Base-by-base conservation (phyloP, 345 rosid species). In the Bretschneidera sinensis region DNA sequence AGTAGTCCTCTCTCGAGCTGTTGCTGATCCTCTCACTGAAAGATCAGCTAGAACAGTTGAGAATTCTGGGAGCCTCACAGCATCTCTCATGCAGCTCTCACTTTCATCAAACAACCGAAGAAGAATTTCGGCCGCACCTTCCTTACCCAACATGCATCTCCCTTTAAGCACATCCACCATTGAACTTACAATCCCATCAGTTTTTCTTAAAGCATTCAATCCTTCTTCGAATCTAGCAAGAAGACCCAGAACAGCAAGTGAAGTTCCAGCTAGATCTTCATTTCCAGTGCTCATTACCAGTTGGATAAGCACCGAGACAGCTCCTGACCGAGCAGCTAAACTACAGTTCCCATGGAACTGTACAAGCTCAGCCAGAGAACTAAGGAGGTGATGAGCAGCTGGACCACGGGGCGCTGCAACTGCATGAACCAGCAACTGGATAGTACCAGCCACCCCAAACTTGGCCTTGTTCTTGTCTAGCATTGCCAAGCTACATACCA, bases 341-440 rank as follows among this genome's bases (percentile, higher is more conserved):
- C 81, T 80, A 71, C 86, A 85, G 67, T 83, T 85, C 18, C 91
- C 84, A 17, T 83, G 91, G 63, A 83, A 83, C 62, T 77, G 86
- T 33, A 80, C 84, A 0, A 85, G 79, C 71, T 85, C 88, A 0
- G 83, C 78, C 47, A 83, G 67, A 2, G 84, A 75, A 35, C 82
- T 76, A 2, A 82, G 79, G 50, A 82, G 64, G 65, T 79, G 83
- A 49, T 77, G 84, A 7, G 78, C 43, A 0, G 77, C 74, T 16
- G 59, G 60, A n/a, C 49, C 39, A 0, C 54, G 24, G 0, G 76
- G 61, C 18, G 61, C 71, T 0, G 78, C 74, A 33, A 83, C 43
- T 0, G 68, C 72, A 52, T 65, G 52, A 17, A 81, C 64, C 4
- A 85, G 63, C 14, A 71, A 50, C 28, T 74, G 81, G 65, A 83